A percentile compares a stretch with the other conserved stretches of the same genome.
These are phyloP conservation scores for Pythium sp. DNA, from an alignment of 352 stramenopile species.

Conservation along the genomic window DNA sequence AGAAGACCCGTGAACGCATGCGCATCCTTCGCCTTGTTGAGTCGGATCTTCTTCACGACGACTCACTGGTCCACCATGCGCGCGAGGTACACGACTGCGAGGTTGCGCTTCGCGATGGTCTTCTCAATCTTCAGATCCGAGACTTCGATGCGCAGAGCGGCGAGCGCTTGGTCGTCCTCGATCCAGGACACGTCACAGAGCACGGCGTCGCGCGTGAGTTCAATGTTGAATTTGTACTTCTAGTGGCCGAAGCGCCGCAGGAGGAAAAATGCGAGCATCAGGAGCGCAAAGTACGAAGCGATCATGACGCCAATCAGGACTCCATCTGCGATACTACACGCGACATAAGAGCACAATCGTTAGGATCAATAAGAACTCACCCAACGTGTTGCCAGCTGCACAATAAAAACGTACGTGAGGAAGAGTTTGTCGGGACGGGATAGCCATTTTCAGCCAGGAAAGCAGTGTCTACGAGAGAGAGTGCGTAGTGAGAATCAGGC, in stretches of 20 bases:
- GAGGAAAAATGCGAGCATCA: slow-evolving; percentile 10
- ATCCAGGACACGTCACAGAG: slow-evolving; percentile 20
- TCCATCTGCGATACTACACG: neutral
- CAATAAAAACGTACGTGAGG: neutral
- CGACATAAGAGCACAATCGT: neutral
- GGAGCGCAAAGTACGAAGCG: neutral
- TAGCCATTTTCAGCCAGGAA: neutral
- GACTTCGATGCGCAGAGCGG: slow-evolving; percentile 16
- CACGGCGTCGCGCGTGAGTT: slow-evolving; percentile 22
- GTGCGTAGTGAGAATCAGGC: neutral
- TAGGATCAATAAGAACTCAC: neutral
- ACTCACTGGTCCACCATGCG: slow-evolving; percentile 14
- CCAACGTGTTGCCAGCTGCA: neutral
- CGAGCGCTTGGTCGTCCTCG: slow-evolving; percentile 20
- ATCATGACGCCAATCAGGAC: slow-evolving; percentile 9
- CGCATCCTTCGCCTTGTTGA: slow-evolving; percentile 25
- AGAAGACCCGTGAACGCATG: slow-evolving; percentile 17
- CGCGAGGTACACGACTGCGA: slow-evolving; percentile 18
- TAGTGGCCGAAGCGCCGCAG: slow-evolving; percentile 16
- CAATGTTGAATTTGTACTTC: slow-evolving; percentile 20
- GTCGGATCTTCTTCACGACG: slow-evolving; percentile 21
- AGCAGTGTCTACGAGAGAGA: neutral
- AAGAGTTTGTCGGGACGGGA: neutral
- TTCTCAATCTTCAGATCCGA: slow-evolving; percentile 15
- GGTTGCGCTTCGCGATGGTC: slow-evolving; percentile 10